Conservation (phyloP, 768 basidiomycete species). For the Imleria badia region DNA sequence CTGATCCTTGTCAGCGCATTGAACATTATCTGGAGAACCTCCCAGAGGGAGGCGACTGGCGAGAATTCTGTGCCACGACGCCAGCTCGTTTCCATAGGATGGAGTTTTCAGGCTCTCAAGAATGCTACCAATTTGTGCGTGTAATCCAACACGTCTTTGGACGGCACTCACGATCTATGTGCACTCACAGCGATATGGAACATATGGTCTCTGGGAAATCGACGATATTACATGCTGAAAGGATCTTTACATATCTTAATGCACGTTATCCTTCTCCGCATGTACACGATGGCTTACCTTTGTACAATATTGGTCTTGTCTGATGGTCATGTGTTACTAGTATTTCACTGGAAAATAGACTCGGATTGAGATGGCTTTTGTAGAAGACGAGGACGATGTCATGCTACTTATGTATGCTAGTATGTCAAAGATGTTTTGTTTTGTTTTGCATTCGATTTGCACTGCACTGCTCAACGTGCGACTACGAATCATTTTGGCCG, state of each 20-base stretch:
- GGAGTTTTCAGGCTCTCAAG: conserved; percentile 27
- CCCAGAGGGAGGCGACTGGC: too few relatives aligned
- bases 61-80: conserved; percentile 36
- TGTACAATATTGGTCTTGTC: not conserved
- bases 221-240: conserved; percentile 13
- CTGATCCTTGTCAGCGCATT: conserved; percentile 22
- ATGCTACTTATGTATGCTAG: too few relatives aligned
- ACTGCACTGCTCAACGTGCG: too few relatives aligned
- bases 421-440: too few relatives aligned
- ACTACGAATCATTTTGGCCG: too few relatives aligned
- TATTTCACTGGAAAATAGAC: too few relatives aligned
- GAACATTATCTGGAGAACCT: conserved; percentile 31
- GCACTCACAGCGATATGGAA: conserved; percentile 6
- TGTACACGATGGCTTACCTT: too few relatives aligned
- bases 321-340: not conserved
- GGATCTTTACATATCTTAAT: too few relatives aligned
- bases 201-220: conserved; percentile 28
- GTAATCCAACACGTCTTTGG: not conserved
- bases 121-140: conserved; percentile 20
- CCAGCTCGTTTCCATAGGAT: conserved; percentile 24
- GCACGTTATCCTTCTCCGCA: not conserved
- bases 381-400: too few relatives aligned
- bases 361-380: too few relatives aligned
- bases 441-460: too few relatives aligned
- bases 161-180: not conserved